Evolutionary conservation across 139 green algal species (phyloP).

Genomic region (Coccomyxa sp.): DNA sequence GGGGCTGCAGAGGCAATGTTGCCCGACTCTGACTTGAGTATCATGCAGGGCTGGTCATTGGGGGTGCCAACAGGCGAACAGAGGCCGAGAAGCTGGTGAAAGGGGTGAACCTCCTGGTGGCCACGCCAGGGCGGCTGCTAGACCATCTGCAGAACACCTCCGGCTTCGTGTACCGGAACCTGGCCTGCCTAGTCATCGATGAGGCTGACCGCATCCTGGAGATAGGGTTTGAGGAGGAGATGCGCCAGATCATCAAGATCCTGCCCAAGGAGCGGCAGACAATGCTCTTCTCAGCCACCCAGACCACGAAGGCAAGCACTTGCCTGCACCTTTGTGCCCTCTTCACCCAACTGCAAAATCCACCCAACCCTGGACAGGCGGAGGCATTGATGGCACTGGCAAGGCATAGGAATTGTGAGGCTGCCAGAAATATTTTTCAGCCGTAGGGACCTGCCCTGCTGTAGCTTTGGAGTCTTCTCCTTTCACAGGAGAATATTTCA

Average conservation of each 20-base stretch:
- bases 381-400: too few relatives aligned
- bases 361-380: background rate
- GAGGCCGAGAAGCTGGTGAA: slow-evolving; percentile 95
- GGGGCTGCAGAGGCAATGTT: too few relatives aligned
- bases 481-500: too few relatives aligned
- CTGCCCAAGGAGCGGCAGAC: slow-evolving; percentile 97
- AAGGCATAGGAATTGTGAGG: too few relatives aligned
- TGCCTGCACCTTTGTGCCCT: background rate
- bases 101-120: slow-evolving; percentile 93
- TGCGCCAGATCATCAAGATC: slow-evolving; percentile 93
- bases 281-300: slow-evolving; percentile 96
- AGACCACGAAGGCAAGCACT: slow-evolving; percentile 80
- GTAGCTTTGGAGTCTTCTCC: too few relatives aligned
- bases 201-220: slow-evolving; percentile 98
- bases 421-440: background rate
- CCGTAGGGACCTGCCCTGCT: background rate
- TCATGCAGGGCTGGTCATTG: slow-evolving; percentile 92
- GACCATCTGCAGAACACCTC: slow-evolving; percentile 95
- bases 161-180: slow-evolving; percentile 76
- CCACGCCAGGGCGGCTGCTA: slow-evolving; percentile 92
- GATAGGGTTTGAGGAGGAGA: slow-evolving; percentile 99
- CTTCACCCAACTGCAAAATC: background rate
- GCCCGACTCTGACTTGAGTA: too few relatives aligned
- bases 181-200: slow-evolving; percentile 92
- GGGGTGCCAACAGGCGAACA: slow-evolving; percentile 90